Conservation (phyloP, 805 yeast species). For the Metschnikowia continentalis region DNA sequence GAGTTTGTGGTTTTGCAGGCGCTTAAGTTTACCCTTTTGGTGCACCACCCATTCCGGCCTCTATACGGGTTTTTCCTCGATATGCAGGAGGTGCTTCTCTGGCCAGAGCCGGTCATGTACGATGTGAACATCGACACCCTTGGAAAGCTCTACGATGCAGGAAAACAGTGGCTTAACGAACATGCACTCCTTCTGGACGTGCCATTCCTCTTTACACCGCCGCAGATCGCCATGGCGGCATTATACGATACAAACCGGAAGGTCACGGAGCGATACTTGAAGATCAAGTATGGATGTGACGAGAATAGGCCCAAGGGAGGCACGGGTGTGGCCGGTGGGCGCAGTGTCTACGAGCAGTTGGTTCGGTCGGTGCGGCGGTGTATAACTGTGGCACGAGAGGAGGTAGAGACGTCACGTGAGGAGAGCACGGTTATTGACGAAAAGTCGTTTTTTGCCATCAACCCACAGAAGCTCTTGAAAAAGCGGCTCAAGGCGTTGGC, state of each 20-base stretch:
- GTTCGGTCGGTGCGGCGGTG: conserved; percentile 48
- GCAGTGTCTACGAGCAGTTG: conserved; percentile 41
- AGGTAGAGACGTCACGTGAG: conserved; percentile 49
- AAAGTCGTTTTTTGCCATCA: conserved; percentile 58
- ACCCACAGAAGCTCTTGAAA: conserved; percentile 52
- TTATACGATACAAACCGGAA: conserved; percentile 63
- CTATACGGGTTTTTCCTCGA: conserved; percentile 94
- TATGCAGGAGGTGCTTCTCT: conserved; percentile 55
- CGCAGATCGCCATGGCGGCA: conserved; percentile 91
- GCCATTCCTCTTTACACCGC: conserved; percentile 78
- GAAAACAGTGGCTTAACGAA: conserved; percentile 61
- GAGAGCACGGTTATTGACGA: conserved; percentile 61
- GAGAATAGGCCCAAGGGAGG: conserved; percentile 10
- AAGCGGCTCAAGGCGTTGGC: conserved; percentile 29
- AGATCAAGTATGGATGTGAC: conserved; percentile 42
- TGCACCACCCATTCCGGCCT: conserved; percentile 86
- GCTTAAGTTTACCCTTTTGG: conserved; percentile 71
- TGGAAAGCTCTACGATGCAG: conserved; percentile 66
- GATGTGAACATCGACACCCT: conserved; percentile 49
- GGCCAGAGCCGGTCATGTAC: conserved; percentile 41
- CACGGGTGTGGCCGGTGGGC: conserved; percentile 5
- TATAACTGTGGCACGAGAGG: conserved; percentile 37
- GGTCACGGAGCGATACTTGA: conserved; percentile 62
- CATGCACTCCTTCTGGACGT: conserved; percentile 71
- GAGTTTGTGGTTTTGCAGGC: conserved; percentile 77